Base-by-base conservation (phyloP, 306 rosid species). In the Corylus heterophylla region DNA sequence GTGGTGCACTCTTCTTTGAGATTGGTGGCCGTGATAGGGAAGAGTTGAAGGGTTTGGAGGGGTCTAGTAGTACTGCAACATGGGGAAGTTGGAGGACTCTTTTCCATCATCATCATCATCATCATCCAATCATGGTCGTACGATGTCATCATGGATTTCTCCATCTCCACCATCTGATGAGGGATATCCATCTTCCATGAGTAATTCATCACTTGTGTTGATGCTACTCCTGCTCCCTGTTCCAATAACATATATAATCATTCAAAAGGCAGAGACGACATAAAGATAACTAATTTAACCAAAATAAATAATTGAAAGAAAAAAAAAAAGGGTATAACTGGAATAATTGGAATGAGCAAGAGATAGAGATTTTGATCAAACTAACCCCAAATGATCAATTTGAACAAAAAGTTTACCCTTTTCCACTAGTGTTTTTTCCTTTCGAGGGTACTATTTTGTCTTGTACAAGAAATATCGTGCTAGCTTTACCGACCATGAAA, bases 21-120 rank as follows among this genome's bases (percentile, higher is more conserved):
- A 76, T 75, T 82, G 47, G 94, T 59, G 37, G 89, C 74, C 37
- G 90, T 83, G 76, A 89, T 71, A n/a, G 98, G 98, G 73, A 94
- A 94, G 79, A 94, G 94, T 56, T 94, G 88, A 71, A 94, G 96
- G 74, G 98, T 94, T 86, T 86, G 87, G 66, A 89, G 89, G 50
- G 92, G 92, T 62, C 78, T 74, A 47, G 29, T 22, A 71, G n/a
- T 20, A 22, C 25, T 22, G 75, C 79, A 74, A 59, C 86, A 84
- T 47, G 87, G 71, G 49, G 87, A 77, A 17, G 78, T 37, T 67
- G 68, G 78, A n/a, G 52, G 11, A 42, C 78, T 71, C 77, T 72
- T 84, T 68, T 72, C 81, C 82, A 79, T 74, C 85, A 77, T 81
- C 25, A 22, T 22, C 25, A 22, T 22, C 25, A 22, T 22, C 84